Evolutionary conservation across 192 early-diverging fungal genomes (phyloP).

Genomic region (Podila minutissima): DNA sequence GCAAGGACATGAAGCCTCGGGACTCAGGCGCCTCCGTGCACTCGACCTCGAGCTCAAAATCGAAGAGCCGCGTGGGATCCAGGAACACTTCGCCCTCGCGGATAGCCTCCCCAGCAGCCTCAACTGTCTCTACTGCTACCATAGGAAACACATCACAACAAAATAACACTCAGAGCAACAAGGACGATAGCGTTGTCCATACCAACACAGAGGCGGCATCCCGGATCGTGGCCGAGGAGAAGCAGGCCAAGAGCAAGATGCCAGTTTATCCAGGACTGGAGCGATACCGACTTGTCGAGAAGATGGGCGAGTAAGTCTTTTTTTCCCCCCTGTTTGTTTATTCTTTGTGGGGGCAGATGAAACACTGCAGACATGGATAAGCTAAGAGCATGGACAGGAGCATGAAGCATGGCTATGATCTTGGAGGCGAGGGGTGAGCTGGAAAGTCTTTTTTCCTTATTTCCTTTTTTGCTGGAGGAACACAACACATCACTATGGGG

Average conservation of each 20-base stretch:
- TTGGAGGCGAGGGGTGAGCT: too few species aligned
- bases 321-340: neutral
- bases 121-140: neutral
- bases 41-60: slow-evolving; percentile 16
- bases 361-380: too few species aligned
- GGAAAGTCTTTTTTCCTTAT: neutral
- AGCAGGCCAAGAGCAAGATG: slow-evolving; percentile 56
- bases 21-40: slow-evolving; percentile 24
- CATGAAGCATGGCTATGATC: too few species aligned
- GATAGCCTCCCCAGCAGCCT: slow-evolving; percentile 5
- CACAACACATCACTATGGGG: too few species aligned
- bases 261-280: slow-evolving; percentile 69
- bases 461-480: too few species aligned
- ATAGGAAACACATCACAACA: neutral
- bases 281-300: slow-evolving; percentile 64
- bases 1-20: slow-evolving; percentile 39
- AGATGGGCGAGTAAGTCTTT: slow-evolving; percentile 78
- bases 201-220: slow-evolving; percentile 54
- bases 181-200: slow-evolving; percentile 19
- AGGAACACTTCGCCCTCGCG: slow-evolving; percentile 27
- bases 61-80: slow-evolving; percentile 9
- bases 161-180: neutral
- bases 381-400: too few species aligned
- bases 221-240: slow-evolving; percentile 62
- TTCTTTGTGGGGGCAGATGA: too few species aligned